phyloP scores from a whole-genome alignment of 345 rosid species.

The Linum tenue region DNA sequence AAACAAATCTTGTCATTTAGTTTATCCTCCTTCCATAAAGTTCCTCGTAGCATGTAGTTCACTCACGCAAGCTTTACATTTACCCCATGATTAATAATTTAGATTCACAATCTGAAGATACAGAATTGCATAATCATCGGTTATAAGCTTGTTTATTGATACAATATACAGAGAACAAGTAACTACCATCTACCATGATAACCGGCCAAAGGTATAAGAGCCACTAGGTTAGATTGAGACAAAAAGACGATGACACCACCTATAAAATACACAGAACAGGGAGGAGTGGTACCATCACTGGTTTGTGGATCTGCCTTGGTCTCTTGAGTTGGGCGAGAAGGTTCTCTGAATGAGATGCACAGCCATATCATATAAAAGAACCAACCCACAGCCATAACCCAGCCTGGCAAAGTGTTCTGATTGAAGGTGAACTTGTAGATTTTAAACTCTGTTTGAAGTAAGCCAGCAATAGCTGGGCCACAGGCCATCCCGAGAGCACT shows the following conservation, averaged over 20 bases:
- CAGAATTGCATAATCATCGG: background rate
- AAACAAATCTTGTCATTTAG: background rate
- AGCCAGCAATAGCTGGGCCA: constrained; percentile 98
- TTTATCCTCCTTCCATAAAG: background rate
- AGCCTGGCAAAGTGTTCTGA: constrained; percentile 81
- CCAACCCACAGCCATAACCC: constrained; percentile 98
- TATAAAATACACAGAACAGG: background rate
- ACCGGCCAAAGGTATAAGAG: background rate
- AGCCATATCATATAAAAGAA: constrained; percentile 73
- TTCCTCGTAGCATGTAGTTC: no score
- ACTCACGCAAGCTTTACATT: background rate
- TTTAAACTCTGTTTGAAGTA: constrained; percentile 81
- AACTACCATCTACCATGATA: background rate
- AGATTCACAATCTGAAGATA: background rate
- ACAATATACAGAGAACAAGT: background rate
- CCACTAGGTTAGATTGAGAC: background rate
- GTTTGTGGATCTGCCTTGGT: constrained; percentile 26
- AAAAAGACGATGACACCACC: background rate
- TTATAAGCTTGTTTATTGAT: no score
- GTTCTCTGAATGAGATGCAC: constrained; percentile 80
- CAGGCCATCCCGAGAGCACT: constrained; percentile 99
- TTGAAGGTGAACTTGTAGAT: constrained; percentile 72
- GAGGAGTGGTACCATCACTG: constrained; percentile 35
- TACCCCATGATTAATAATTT: background rate
- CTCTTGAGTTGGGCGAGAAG: constrained; percentile 51